Evolutionary conservation across 352 stramenopile species (phyloP).

Genomic region (Phytophthora sojae): DNA sequence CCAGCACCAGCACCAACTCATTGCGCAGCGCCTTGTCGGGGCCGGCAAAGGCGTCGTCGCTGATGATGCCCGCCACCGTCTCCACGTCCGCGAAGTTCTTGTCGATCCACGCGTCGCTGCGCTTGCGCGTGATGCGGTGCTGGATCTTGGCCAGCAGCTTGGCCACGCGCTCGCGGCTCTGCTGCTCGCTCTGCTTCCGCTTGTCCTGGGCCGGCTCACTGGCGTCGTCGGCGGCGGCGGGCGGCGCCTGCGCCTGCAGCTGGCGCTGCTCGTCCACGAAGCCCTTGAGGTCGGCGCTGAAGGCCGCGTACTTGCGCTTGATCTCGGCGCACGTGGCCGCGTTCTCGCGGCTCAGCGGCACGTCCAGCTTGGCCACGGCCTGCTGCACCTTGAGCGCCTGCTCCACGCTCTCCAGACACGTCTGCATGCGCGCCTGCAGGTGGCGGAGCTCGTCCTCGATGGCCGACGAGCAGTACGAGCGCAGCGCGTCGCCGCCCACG

Average conservation of each 20-base stretch:
- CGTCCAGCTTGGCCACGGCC: conserved; percentile 66
- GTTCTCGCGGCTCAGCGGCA: conserved; percentile 68
- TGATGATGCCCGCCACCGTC: conserved; percentile 48
- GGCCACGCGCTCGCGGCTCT: conserved; percentile 43
- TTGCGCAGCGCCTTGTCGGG: conserved; percentile 57
- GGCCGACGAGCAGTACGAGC: conserved; percentile 78
- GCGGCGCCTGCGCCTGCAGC: conserved; percentile 45
- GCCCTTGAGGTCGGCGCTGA: conserved; percentile 49
- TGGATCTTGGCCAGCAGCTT: conserved; percentile 68
- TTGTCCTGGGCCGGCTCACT: background rate
- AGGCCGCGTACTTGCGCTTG: conserved; percentile 60
- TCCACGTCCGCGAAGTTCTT: conserved; percentile 67
- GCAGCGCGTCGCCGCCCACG: conserved; percentile 70
- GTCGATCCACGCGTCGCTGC: conserved; percentile 63
- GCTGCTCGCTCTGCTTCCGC: conserved; percentile 37
- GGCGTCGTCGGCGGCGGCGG: conserved; percentile 7
- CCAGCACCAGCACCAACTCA: conserved; percentile 67
- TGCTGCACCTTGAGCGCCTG: conserved; percentile 68
- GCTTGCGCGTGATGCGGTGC: conserved; percentile 71
- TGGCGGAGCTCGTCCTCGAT: conserved; percentile 77
- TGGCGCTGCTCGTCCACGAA: conserved; percentile 74
- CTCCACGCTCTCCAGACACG: conserved; percentile 62
- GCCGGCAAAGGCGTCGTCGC: conserved; percentile 28
- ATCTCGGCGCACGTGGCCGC: conserved; percentile 58
- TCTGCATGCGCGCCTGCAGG: conserved; percentile 67